phyloP scores from a whole-genome alignment of 805 yeast genomes.

The Kluyveromyces dobzhanskii region DNA sequence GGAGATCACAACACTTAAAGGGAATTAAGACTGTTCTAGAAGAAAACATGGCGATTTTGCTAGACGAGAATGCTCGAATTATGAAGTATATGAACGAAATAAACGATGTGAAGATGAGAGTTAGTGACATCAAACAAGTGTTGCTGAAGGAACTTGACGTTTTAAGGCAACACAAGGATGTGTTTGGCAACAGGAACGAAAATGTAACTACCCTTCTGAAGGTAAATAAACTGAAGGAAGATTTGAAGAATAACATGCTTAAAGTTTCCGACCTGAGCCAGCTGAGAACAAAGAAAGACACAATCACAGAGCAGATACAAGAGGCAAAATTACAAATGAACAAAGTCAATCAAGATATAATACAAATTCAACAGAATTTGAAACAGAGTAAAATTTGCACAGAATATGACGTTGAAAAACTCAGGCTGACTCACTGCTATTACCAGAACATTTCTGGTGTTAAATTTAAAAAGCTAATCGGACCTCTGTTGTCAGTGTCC shows the following conservation, averaged over 20 bases:
- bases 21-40: conserved; percentile 33
- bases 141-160: conserved; percentile 17
- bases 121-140: conserved; percentile 12
- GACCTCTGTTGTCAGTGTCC: conserved; percentile 7
- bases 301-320: not conserved
- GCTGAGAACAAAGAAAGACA: not conserved
- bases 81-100: conserved; percentile 9
- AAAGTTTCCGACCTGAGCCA: conserved; percentile 1
- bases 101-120: conserved; percentile 7
- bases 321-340: not conserved
- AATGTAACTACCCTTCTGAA: conserved; percentile 4
- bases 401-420: conserved; percentile 9
- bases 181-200: not conserved
- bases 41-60: conserved; percentile 20
- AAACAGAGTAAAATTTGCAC: conserved; percentile 6
- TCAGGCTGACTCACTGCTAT: conserved; percentile 7
- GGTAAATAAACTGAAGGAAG: conserved; percentile 5
- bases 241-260: conserved; percentile 4
- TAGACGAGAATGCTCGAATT: conserved; percentile 20
- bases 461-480: conserved; percentile 7
- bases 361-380: conserved; percentile 5
- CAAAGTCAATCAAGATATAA: conserved; percentile 9
- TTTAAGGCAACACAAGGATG: conserved; percentile 6
- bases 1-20: conserved; percentile 46
- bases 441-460: conserved; percentile 14